A percentile compares a stretch with the other conserved stretches of the same genome.
These are phyloP conservation scores for Hypoxylon fuscum DNA, from an alignment of 495 filamentous ascomycete species.

Conservation along the genomic window DNA sequence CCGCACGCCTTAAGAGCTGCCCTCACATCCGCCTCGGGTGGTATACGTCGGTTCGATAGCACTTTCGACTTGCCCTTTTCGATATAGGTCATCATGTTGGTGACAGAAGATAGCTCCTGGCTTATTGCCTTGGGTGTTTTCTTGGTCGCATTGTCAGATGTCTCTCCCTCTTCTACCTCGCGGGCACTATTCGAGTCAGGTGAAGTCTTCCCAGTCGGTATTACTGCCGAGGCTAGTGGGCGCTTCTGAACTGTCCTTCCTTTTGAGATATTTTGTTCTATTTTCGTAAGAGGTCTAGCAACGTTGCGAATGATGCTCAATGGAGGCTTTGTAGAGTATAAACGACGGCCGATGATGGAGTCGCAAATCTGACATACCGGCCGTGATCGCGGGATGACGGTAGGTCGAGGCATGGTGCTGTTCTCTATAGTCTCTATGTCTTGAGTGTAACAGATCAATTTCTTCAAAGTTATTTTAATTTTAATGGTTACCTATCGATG, in stretches of 20 bases:
- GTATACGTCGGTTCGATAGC: conserved; percentile 19
- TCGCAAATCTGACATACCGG: conserved; percentile 43
- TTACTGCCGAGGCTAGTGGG: conserved; percentile 15
- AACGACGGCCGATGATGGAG: conserved; percentile 30
- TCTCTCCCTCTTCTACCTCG: neutral
- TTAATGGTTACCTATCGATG: neutral
- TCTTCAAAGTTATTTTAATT: neutral
- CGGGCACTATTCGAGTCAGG: conserved; percentile 4
- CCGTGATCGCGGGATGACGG: conserved; percentile 22
- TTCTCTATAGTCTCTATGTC: neutral
- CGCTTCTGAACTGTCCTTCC: conserved; percentile 8
- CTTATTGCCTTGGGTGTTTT: conserved; percentile 14
- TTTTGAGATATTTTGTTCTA: neutral
- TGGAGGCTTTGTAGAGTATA: conserved; percentile 18
- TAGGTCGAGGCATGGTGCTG: conserved; percentile 27
- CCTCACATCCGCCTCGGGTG: conserved; percentile 30
- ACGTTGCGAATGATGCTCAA: conserved; percentile 15
- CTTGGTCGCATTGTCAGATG: conserved; percentile 6
- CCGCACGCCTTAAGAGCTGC: conserved; percentile 36
- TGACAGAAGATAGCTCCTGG: conserved; percentile 20
- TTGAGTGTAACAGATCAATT: neutral
- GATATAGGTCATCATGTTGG: conserved; percentile 29
- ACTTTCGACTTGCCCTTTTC: conserved; percentile 27
- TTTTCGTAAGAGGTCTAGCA: conserved; percentile 6
- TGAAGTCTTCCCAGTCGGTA: conserved; percentile 19